Conservation (phyloP, 1,284 basidiomycete genomes). For the Leucoagaricus sp. region DNA sequence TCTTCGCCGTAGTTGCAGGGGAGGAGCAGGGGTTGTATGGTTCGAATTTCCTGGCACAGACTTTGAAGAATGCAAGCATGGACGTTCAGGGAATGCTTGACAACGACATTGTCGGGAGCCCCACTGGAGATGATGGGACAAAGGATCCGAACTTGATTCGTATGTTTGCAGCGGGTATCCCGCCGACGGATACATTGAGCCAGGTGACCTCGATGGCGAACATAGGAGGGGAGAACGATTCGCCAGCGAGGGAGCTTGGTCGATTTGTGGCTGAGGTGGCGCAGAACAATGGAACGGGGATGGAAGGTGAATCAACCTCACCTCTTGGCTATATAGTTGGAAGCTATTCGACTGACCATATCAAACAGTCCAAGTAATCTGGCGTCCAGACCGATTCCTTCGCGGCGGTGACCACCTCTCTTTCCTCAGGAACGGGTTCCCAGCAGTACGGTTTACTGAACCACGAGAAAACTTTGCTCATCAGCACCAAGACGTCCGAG, state of each 20-base stretch:
- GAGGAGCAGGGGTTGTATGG: conserved; percentile 56
- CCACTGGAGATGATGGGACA: conserved; percentile 47
- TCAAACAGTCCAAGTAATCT: conserved; percentile 44
- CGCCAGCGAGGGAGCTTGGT: conserved; percentile 49
- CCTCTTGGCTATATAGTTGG: neutral
- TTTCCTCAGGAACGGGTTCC: conserved; percentile 50
- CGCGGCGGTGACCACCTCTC: conserved; percentile 54
- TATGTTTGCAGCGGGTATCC: conserved; percentile 51
- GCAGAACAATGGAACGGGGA: conserved; percentile 45
- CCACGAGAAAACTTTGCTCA: conserved; percentile 57
- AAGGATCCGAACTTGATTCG: conserved; percentile 47
- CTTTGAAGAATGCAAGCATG: conserved; percentile 39
- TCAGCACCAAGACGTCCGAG: conserved; percentile 56
- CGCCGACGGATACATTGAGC: conserved; percentile 39
- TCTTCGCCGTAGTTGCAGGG: conserved; percentile 51
- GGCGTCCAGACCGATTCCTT: conserved; percentile 51
- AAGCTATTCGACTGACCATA: neutral
- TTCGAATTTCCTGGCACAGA: conserved; percentile 45
- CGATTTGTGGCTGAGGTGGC: conserved; percentile 51
- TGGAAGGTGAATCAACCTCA: conserved; percentile 38
- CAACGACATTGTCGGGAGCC: conserved; percentile 52
- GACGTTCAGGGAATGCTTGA: conserved; percentile 59
- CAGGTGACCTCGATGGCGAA: conserved; percentile 34
- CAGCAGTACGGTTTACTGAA: conserved; percentile 56
- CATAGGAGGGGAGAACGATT: conserved; percentile 55